Conservation (phyloP, 441 rosid genomes). For the Isatis lusitanica region DNA sequence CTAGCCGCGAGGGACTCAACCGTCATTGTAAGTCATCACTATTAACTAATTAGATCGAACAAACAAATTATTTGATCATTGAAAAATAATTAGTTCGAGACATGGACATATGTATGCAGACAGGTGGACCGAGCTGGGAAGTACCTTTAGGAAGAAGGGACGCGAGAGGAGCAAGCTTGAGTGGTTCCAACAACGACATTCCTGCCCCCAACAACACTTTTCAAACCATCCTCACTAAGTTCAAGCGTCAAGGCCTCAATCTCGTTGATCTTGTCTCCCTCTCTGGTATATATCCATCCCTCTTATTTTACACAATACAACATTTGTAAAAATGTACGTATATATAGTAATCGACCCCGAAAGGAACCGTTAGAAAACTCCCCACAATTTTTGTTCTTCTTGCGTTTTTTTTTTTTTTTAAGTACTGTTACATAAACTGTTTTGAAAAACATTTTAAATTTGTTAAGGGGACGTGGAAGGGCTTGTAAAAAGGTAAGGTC, state of each 20-base stretch:
- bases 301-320: conserved; percentile 17
- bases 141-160: conserved; percentile 89
- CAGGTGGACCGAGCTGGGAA: conserved; percentile 83
- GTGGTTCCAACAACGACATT: conserved; percentile 82
- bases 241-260: conserved; percentile 67
- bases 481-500: not conserved
- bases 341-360: not conserved
- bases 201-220: conserved; percentile 89
- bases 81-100: not conserved
- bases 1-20: conserved; percentile 88
- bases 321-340: not conserved
- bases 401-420: not conserved
- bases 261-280: conserved; percentile 81
- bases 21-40: conserved; percentile 49
- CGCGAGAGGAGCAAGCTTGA: conserved; percentile 68
- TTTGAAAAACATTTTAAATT: not conserved
- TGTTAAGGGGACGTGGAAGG: not conserved
- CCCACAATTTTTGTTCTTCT: not conserved
- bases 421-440: not conserved
- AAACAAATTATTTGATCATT: not conserved
- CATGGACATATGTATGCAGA: conserved; percentile 34
- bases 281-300: conserved; percentile 52
- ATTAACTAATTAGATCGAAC: not conserved
- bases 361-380: not conserved
- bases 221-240: conserved; percentile 75